A percentile compares a stretch with the other conserved stretches of the same genome.
Evolutionary conservation across 108 stramenopile genomes (phyloP).

Genomic region (Cyclostephanos invisitatus): DNA sequence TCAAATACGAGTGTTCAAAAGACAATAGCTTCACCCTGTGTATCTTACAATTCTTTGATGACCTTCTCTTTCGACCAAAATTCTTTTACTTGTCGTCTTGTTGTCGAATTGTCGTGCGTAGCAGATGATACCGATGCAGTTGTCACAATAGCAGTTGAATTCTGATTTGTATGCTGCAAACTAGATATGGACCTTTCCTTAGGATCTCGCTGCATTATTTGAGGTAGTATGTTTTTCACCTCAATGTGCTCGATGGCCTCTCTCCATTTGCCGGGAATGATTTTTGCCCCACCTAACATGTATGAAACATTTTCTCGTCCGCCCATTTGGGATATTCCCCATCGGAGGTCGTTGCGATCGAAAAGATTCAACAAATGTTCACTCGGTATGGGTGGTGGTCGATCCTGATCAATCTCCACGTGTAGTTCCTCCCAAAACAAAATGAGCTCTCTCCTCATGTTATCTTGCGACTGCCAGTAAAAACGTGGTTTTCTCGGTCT

Average conservation of each 20-base stretch:
- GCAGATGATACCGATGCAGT: conserved; percentile 7
- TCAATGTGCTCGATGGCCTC: conserved; percentile 46
- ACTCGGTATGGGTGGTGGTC: conserved; percentile 63
- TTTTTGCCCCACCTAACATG: conserved; percentile 35
- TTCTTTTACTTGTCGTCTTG: conserved; percentile 15
- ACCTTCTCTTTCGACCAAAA: conserved; percentile 55
- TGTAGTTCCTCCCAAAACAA: conserved; percentile 47
- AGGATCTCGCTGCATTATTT: background rate
- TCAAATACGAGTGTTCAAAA: background rate
- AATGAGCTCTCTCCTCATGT: conserved; percentile 54
- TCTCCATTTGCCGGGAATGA: conserved; percentile 71
- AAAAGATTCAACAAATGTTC: conserved; percentile 63
- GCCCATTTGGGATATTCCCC: conserved; percentile 51
- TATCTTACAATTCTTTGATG: conserved; percentile 55
- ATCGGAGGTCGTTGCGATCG: conserved; percentile 64
- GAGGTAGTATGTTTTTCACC: conserved; percentile 39
- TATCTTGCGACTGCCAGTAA: conserved; percentile 57
- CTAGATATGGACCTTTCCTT: background rate
- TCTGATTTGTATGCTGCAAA: background rate
- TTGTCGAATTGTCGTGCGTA: background rate
- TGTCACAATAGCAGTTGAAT: conserved; percentile 2
- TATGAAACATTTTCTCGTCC: conserved; percentile 48
- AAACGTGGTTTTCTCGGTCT: conserved; percentile 49
- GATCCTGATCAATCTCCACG: conserved; percentile 21
- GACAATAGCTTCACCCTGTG: background rate